These are phyloP conservation scores for Wickerhamiella galacta DNA, from an alignment of 805 yeast species.

Conservation along the genomic window DNA sequence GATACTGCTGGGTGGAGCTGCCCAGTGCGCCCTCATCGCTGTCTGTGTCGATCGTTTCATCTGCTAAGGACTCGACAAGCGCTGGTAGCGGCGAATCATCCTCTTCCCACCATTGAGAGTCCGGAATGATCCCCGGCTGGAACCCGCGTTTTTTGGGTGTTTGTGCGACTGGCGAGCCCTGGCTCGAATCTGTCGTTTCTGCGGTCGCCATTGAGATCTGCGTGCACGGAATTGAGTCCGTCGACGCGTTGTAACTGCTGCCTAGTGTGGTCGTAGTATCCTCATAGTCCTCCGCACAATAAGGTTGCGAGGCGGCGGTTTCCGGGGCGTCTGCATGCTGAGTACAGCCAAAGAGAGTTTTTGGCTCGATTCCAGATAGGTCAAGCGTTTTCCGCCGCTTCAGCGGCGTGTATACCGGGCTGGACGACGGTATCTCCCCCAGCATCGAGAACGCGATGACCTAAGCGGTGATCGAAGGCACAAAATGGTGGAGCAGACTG, in stretches of 20 bases:
- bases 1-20: conserved; percentile 10
- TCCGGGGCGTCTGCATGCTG: too few relatives aligned
- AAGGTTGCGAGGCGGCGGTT: neutral
- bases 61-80: conserved; percentile 3
- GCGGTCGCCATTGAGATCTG: too few relatives aligned
- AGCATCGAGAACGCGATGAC: neutral
- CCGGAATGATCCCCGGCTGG: conserved; percentile 4
- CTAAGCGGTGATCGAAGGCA: too few relatives aligned
- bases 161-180: neutral
- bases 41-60: conserved; percentile 5
- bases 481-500: too few relatives aligned
- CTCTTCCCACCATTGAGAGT: conserved; percentile 12
- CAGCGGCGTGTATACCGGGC: conserved; percentile 16
- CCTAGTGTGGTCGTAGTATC: too few relatives aligned
- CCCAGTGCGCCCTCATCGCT: conserved; percentile 1
- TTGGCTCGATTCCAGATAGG: neutral
- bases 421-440: conserved; percentile 16
- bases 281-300: too few relatives aligned
- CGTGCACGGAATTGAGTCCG: neutral
- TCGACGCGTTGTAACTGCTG: too few relatives aligned
- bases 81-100: neutral
- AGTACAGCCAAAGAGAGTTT: neutral
- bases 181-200: too few relatives aligned
- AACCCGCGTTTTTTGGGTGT: neutral
- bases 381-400: conserved; percentile 4